Percentiles rank a stretch among this genome's conserved stretches.
These are phyloP conservation scores for Sistotremastrum niveocremeum DNA, from an alignment of 768 basidiomycete genomes.

Conservation along the genomic window DNA sequence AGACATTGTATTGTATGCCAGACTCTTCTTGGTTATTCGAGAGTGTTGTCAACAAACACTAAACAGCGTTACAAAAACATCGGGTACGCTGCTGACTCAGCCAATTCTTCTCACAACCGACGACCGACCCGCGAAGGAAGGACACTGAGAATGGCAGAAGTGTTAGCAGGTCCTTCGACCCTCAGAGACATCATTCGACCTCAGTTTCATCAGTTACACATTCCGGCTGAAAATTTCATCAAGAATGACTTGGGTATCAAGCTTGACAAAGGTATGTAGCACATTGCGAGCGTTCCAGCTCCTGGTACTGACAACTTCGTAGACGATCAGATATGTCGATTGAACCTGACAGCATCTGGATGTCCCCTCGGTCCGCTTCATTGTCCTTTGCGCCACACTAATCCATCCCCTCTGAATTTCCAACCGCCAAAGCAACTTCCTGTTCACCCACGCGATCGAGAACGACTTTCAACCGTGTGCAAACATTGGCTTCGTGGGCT, in stretches of 20 bases:
- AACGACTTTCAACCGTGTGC: conserved; percentile 84
- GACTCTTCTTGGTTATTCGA: too few species aligned
- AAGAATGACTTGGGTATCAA: conserved; percentile 77
- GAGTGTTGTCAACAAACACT: too few species aligned
- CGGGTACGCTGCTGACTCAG: too few species aligned
- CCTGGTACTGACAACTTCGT: not conserved
- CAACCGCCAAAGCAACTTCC: conserved; percentile 75
- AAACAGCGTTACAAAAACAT: too few species aligned
- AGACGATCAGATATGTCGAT: conserved; percentile 93
- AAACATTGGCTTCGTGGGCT: conserved; percentile 98
- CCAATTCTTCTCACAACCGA: too few species aligned
- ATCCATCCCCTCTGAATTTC: conserved; percentile 80
- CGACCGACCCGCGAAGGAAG: too few species aligned
- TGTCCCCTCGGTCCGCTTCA: conserved; percentile 85
- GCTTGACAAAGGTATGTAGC: conserved; percentile 74
- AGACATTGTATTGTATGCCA: too few species aligned
- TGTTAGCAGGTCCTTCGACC: conserved; percentile 18
- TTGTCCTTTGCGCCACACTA: conserved; percentile 87
- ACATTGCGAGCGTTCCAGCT: not conserved
- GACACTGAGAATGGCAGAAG: conserved; percentile 2
- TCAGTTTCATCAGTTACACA: conserved; percentile 90
- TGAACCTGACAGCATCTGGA: conserved; percentile 66
- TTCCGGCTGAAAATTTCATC: conserved; percentile 65
- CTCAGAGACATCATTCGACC: conserved; percentile 59
- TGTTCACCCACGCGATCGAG: conserved; percentile 70